Percentiles rank a stretch among this genome's conserved stretches.
Conservation (phyloP, 2,329 filamentous ascomycete genomes). For the Bipolaris cookei region DNA sequence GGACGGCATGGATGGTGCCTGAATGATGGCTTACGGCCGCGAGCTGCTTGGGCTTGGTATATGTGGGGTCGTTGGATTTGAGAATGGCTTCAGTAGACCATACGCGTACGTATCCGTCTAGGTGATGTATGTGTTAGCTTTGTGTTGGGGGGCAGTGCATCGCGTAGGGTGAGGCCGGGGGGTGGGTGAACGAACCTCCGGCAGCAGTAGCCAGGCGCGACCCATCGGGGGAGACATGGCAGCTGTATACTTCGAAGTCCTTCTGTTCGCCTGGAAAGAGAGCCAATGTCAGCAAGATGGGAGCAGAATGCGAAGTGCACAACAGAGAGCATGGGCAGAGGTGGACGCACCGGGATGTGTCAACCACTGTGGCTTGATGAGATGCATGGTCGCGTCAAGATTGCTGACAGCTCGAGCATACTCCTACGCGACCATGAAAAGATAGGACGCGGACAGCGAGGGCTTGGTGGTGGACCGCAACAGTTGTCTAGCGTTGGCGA, state of each 20-base stretch:
- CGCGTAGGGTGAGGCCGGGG: constrained; percentile 20
- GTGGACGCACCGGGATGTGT: constrained; percentile 78
- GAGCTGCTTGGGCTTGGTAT: constrained; percentile 84
- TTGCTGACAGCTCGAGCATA: constrained; percentile 27
- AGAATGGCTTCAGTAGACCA: constrained; percentile 97
- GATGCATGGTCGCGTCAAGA: constrained; percentile 52
- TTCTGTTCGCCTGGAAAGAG: constrained; percentile 80
- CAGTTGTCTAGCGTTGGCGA: constrained; percentile 39
- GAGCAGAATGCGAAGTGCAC: neutral
- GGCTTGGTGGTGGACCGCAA: constrained; percentile 32
- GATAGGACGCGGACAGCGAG: neutral
- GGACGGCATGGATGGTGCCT: constrained; percentile 94
- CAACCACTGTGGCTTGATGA: constrained; percentile 95
- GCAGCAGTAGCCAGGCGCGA: constrained; percentile 90
- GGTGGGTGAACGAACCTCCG: constrained; percentile 68
- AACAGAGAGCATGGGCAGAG: constrained; percentile 17
- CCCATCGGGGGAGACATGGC: constrained; percentile 94
- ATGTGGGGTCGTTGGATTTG: constrained; percentile 74
- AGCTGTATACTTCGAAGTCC: constrained; percentile 98
- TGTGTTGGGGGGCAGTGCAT: constrained; percentile 24
- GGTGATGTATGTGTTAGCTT: constrained; percentile 30
- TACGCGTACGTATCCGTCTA: constrained; percentile 94
- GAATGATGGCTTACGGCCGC: constrained; percentile 99
- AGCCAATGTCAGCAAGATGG: constrained; percentile 22
- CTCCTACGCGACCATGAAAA: constrained; percentile 37